Percentiles rank a stretch among this genome's conserved stretches.
phyloP scores from a whole-genome alignment of 2,329 filamentous ascomycete species.

The Sporothrix humicola region DNA sequence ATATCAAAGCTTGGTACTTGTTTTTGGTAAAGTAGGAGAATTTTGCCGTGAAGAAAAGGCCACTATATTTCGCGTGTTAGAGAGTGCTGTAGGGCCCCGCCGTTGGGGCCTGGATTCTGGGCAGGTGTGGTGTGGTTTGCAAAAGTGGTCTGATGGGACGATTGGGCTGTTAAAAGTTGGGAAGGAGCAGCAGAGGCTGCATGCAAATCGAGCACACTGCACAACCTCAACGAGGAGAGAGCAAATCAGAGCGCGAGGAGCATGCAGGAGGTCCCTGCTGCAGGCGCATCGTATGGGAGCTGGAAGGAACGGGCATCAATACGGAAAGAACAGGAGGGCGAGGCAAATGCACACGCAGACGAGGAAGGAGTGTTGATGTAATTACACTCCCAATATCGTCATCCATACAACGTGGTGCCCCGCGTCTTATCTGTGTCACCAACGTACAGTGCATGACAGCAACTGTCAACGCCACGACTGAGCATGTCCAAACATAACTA shows the following conservation, averaged over 20 bases:
- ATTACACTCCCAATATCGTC: neutral
- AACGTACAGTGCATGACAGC: too few species aligned
- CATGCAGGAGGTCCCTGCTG: neutral
- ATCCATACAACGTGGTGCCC: neutral
- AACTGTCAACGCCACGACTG: too few species aligned
- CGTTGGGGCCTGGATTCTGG: conserved; percentile 4
- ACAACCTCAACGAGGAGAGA: neutral
- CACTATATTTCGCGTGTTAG: neutral
- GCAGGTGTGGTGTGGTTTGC: conserved; percentile 31
- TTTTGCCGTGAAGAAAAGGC: neutral
- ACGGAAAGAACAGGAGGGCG: conserved; percentile 12
- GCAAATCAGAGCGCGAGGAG: conserved; percentile 8
- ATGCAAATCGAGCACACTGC: neutral
- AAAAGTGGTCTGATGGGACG: conserved; percentile 36
- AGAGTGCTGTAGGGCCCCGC: neutral
- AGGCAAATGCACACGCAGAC: neutral
- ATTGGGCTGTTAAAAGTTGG: conserved; percentile 21
- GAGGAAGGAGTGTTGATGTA: neutral
- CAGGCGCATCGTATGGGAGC: conserved; percentile 16
- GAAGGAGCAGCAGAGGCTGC: neutral
- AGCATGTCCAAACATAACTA: too few species aligned
- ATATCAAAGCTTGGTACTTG: neutral
- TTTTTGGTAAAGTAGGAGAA: neutral
- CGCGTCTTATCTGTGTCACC: neutral
- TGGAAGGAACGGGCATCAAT: neutral